Percentiles rank a stretch among this genome's conserved stretches.
Conservation (phyloP, 306 rosid species). For the Biancaea sappan region DNA sequence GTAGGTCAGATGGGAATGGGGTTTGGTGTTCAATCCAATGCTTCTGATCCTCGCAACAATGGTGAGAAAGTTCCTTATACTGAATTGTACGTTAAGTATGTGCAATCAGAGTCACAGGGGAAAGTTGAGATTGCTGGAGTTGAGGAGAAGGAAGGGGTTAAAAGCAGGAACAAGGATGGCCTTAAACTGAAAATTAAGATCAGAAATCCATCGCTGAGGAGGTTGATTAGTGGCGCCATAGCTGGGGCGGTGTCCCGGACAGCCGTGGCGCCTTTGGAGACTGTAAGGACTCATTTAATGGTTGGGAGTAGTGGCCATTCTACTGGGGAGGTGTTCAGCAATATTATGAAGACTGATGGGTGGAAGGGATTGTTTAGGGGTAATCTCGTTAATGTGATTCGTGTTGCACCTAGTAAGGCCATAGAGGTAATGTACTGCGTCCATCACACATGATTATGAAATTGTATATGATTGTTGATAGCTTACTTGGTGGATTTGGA, state of each 20-base stretch:
- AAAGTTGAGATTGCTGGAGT: conserved; percentile 52
- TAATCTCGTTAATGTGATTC: conserved; percentile 85
- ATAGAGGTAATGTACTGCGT: conserved; percentile 64
- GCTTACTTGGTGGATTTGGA: conserved; percentile 12
- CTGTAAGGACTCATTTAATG: conserved; percentile 97
- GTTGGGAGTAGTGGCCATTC: conserved; percentile 90
- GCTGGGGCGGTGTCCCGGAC: conserved; percentile 93
- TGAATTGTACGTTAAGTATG: conserved; percentile 61
- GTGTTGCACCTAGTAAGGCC: conserved; percentile 99
- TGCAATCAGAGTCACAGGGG: conserved; percentile 53
- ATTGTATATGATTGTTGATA: background rate
- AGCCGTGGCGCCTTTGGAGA: conserved; percentile 94
- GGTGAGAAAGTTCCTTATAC: conserved; percentile 61
- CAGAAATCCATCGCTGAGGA: conserved; percentile 73
- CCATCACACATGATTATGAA: background rate
- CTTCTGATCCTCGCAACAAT: conserved; percentile 50
- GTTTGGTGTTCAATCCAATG: conserved; percentile 57
- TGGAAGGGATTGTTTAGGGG: conserved; percentile 97
- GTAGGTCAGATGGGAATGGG: conserved; percentile 84
- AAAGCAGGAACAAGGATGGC: conserved; percentile 46
- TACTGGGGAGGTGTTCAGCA: conserved; percentile 61
- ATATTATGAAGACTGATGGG: conserved; percentile 85
- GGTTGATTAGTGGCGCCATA: conserved; percentile 80
- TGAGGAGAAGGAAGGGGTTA: conserved; percentile 45
- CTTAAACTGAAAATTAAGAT: conserved; percentile 64